A percentile compares a stretch with the other conserved stretches of the same genome.
These are phyloP conservation scores for Fragosphaeria purpurea DNA, from an alignment of 2,329 filamentous ascomycete genomes.

Conservation along the genomic window DNA sequence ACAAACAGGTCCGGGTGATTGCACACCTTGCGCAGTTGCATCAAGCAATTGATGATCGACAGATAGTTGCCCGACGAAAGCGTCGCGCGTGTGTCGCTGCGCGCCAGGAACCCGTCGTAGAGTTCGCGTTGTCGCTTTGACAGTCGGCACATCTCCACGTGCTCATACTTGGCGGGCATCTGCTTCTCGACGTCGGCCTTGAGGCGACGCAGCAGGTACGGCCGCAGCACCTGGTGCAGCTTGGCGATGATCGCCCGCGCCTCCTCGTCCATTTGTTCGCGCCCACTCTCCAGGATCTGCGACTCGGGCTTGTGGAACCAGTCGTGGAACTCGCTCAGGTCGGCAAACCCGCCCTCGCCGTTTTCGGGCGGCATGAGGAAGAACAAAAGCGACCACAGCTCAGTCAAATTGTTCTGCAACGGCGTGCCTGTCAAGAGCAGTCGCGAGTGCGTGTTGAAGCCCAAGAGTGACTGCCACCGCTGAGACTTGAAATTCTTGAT, in stretches of 20 bases:
- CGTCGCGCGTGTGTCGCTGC: constrained; percentile 80
- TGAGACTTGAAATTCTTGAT: constrained; percentile 99
- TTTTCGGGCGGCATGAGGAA: constrained; percentile 91
- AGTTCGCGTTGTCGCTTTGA: constrained; percentile 92
- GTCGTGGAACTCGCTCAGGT: constrained; percentile 89
- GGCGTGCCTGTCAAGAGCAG: constrained; percentile 89
- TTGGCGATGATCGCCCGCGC: constrained; percentile 85
- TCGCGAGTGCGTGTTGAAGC: constrained; percentile 81
- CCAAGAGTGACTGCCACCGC: constrained; percentile 88
- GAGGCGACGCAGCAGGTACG: constrained; percentile 79
- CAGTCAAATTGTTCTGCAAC: constrained; percentile 91
- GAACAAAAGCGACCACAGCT: constrained; percentile 93
- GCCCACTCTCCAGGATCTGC: constrained; percentile 89
- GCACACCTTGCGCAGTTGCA: constrained; percentile 96
- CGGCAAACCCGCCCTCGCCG: constrained; percentile 81
- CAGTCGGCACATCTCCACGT: constrained; percentile 88
- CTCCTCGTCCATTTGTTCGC: constrained; percentile 89
- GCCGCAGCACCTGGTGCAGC: constrained; percentile 85
- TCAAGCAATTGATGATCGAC: constrained; percentile 95
- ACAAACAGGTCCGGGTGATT: constrained; percentile 97
- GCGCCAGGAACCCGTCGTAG: constrained; percentile 91
- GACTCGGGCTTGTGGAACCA: constrained; percentile 94
- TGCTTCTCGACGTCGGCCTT: constrained; percentile 98
- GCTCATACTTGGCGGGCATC: constrained; percentile 96
- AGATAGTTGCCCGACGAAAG: constrained; percentile 90